Evolutionary conservation across 805 yeast species (phyloP), one percentile per base, ranked within the genome.

Genomic region (Wickerhamomyces silvicola): DNA sequence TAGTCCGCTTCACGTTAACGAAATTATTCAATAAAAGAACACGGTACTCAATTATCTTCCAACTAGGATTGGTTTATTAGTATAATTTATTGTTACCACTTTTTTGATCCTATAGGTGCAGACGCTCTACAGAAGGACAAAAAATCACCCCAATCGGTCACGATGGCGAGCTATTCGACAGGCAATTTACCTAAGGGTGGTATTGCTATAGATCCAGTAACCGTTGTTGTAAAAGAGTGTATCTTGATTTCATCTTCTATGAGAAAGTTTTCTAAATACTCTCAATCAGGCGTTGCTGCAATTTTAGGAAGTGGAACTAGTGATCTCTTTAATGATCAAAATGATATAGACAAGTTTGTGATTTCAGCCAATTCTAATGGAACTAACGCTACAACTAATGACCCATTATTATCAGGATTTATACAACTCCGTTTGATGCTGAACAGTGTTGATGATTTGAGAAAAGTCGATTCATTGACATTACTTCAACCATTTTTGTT

Each of bases 171-270:
- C n/a, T n/a, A n/a, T n/a, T n/a, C n/a, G n/a, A n/a, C 21, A 10
- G 16, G 9, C 11, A 15, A 11, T 9, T n/a, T 32, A 22, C 22
- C 24, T 31, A 15, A 14, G 7, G 24, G 20, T 10, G 32, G 31
- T 18, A 41, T 41, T 27, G 62, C 90, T 7, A 68, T 83, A 31
- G 88, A 84, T 56, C 83, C 94, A 10, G 70, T 81, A 35, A 81
- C 94, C 2, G 75, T 90, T 45, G 81, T 86, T 43, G 78, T 86
- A 39, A 82, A 83, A 52, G 97, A 92, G 62, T 86, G 96, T 56
- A 81, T 85, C 50, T 70, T 79, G 36, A 72, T 92, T 32, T 75
- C 90, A 13, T 79, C 94, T 13, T 87, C 92, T 15, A 86, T 92
- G 94, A 69, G 97, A 34, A 87, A 86, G 52, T 70, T 83, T 41